Evolutionary conservation across 2,329 filamentous ascomycete species (phyloP).

Genomic region (Alternaria ventricosa): DNA sequence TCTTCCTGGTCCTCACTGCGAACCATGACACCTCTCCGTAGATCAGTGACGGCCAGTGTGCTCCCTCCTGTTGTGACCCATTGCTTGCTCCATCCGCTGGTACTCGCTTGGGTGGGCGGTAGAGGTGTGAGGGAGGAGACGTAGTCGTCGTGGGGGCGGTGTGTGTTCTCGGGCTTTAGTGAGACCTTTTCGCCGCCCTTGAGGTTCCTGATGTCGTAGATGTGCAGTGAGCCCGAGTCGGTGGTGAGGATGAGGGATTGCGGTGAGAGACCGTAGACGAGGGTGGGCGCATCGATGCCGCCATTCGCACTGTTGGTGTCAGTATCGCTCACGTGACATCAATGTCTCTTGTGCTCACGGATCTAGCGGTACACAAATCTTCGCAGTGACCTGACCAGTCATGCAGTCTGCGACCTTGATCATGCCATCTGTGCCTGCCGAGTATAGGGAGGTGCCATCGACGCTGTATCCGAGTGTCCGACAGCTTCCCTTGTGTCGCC

Average conservation of each 20-base stretch:
- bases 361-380: constrained; percentile 74
- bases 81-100: constrained; percentile 89
- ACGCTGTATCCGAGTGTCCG: constrained; percentile 77
- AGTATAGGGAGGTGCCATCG: constrained; percentile 74
- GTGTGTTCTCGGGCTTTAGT: constrained; percentile 73
- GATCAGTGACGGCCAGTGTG: constrained; percentile 87
- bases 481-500: constrained; percentile 93
- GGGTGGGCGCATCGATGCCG: constrained; percentile 73
- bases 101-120: constrained; percentile 79
- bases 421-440: constrained; percentile 67
- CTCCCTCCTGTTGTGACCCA: constrained; percentile 94
- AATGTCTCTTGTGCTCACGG: constrained; percentile 25
- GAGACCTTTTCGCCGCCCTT: constrained; percentile 49
- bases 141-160: constrained; percentile 90
- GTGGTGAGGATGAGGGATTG: constrained; percentile 88
- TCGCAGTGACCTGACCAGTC: constrained; percentile 75
- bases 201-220: constrained; percentile 78
- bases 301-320: constrained; percentile 47
- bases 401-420: constrained; percentile 66
- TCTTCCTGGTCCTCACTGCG: constrained; percentile 95
- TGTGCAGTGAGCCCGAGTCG: constrained; percentile 86
- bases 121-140: constrained; percentile 86
- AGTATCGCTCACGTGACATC: background rate
- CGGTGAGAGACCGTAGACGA: constrained; percentile 83
- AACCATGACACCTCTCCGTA: constrained; percentile 83